Evolutionary conservation across 441 rosid species (phyloP).

Genomic region (Cnidoscolus chayamansa): DNA sequence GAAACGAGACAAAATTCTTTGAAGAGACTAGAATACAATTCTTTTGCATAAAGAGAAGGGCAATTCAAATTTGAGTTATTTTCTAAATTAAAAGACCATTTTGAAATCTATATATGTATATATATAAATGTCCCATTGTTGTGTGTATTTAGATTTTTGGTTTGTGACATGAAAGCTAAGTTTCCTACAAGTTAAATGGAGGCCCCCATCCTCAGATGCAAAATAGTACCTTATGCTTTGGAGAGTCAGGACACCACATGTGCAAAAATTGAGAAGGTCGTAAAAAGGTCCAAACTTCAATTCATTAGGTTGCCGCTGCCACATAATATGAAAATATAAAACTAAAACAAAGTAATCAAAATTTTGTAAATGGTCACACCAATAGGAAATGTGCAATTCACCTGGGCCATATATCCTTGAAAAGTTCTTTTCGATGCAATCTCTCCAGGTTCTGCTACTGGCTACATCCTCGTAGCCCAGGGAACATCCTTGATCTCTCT

Average conservation of each 20-base stretch:
- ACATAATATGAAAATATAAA: conserved; percentile 7
- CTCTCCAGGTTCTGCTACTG: neutral
- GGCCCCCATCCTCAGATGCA: neutral
- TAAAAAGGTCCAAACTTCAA: neutral
- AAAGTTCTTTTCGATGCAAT: neutral
- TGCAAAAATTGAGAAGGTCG: conserved; percentile 7
- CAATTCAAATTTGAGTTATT: too few species aligned
- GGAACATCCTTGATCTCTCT: neutral
- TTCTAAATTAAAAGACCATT: too few species aligned
- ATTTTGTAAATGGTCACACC: neutral
- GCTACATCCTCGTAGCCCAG: neutral
- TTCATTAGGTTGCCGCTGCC: conserved; percentile 7
- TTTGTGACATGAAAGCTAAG: neutral
- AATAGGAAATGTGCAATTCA: conserved; percentile 8
- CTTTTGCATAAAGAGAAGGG: too few species aligned
- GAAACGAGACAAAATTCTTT: too few species aligned
- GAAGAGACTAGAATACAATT: too few species aligned
- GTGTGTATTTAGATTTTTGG: neutral
- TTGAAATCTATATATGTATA: too few species aligned
- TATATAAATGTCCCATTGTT: neutral
- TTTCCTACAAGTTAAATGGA: conserved; percentile 1
- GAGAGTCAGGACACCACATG: neutral
- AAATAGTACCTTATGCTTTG: neutral
- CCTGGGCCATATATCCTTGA: conserved; percentile 6
- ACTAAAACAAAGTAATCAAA: conserved; percentile 1